Base-by-base conservation (phyloP, 306 rosid genomes). In the Dryas drummondii region DNA sequence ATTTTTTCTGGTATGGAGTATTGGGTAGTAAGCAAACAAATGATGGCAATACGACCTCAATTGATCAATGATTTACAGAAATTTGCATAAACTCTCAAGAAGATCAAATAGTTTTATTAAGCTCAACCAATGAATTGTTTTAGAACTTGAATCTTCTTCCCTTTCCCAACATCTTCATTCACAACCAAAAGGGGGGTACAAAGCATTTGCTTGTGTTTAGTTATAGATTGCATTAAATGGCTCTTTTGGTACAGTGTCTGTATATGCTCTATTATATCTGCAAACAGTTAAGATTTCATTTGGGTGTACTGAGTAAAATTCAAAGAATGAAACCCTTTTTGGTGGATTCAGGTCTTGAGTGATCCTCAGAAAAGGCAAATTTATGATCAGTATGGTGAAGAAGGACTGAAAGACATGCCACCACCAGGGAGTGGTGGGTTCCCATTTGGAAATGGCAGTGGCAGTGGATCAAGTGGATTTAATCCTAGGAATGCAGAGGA, bases 401-500 rank as follows among this genome's bases (percentile, higher is more conserved):
- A 96, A 82, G 99, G 99, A 56, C 79, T 92, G 81, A 88, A 92
- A 82, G 91, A 96, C 55, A 86, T 71, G 88, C 97, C 97, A 70
- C 91, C 92, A 50, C 84, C 94, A 9, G 93, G 84, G 6, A 85
- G 85, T 68, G 67, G 81, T 51, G 80, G 76, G 41, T 86, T 78
- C 75, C 79, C 88, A 47, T 85, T 70, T 22, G 87, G 80, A 73
- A 71, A 70, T 37, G 80, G 88, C 5, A 54, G 81, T 40, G 86
- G 85, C 0, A 57, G 84, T n/a, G 76, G 85, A 50, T 50, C 93
- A 45, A 88, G 41, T 75, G 97, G 96, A 15, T 92, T 92, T 59
- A 90, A 92, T 78, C 97, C 98, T 0, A 82, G 97, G 78, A 89
- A 86, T 76, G 99, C 98, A 54, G 97, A 92, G 90, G 99, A 96